Conservation (phyloP, 1,284 basidiomycete species). For the Tilletia caries region DNA sequence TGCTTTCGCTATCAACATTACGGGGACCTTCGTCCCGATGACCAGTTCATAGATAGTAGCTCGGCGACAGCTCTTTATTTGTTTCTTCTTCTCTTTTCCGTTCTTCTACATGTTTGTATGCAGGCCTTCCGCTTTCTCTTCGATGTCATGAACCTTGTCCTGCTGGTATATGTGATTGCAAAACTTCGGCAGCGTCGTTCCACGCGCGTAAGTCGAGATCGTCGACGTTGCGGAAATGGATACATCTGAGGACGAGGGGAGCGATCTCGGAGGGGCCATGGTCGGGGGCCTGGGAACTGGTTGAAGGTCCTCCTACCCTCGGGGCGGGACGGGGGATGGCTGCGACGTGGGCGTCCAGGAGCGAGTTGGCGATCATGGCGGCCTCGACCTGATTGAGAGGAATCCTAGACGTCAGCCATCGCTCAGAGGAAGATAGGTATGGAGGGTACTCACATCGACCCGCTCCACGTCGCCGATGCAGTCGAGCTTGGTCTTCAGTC, state of each 20-base stretch:
- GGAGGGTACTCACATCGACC: neutral
- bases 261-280: neutral
- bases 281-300: neutral
- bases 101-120: too few relatives aligned
- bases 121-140: too few relatives aligned
- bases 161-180: neutral
- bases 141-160: too few relatives aligned
- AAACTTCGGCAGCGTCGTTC: neutral
- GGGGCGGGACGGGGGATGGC: neutral
- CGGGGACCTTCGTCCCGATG: neutral
- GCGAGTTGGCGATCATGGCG: too few relatives aligned
- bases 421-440: neutral
- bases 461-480: neutral
- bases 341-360: neutral
- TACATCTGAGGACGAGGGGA: neutral
- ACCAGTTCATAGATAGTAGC: conserved; percentile 14
- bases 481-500: conserved; percentile 5
- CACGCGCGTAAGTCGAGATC: neutral
- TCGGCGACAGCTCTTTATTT: neutral
- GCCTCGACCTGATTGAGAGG: neutral
- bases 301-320: neutral
- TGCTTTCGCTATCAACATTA: conserved; percentile 15
- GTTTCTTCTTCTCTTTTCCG: neutral
- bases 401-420: neutral
- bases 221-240: conserved; percentile 2